A percentile compares a stretch with the other conserved stretches of the same genome.
These are phyloP conservation scores for Pezicula rhizophila DNA, from an alignment of 2,329 filamentous ascomycete species.

Conservation along the genomic window DNA sequence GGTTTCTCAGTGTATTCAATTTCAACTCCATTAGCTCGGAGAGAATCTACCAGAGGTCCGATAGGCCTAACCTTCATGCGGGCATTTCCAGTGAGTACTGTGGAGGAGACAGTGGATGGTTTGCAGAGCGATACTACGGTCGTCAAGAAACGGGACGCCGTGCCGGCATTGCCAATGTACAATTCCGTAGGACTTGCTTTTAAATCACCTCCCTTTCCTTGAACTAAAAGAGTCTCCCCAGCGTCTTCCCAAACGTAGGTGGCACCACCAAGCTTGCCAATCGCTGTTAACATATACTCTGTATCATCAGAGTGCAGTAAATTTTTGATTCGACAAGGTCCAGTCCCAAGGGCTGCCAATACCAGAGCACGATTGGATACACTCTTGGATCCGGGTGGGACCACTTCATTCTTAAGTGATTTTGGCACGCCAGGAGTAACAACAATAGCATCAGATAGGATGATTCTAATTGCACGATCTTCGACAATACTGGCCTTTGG, in stretches of 20 bases:
- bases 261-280: slow-evolving; percentile 76
- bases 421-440: slow-evolving; percentile 67
- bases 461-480: slow-evolving; percentile 74
- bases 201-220: slow-evolving; percentile 83
- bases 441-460: slow-evolving; percentile 72
- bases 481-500: slow-evolving; percentile 83
- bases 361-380: slow-evolving; percentile 93
- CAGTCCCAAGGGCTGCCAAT: slow-evolving; percentile 83
- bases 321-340: slow-evolving; percentile 83
- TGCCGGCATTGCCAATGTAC: slow-evolving; percentile 94
- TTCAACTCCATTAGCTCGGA: slow-evolving; percentile 78
- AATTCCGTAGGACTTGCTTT: slow-evolving; percentile 69
- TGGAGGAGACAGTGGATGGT: slow-evolving; percentile 58
- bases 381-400: slow-evolving; percentile 92
- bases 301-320: slow-evolving; percentile 94
- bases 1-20: slow-evolving; percentile 82
- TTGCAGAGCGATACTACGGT: slow-evolving; percentile 82
- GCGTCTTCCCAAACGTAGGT: slow-evolving; percentile 91
- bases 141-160: slow-evolving; percentile 89
- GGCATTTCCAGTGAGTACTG: slow-evolving; percentile 84
- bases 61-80: slow-evolving; percentile 96
- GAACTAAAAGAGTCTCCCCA: slow-evolving; percentile 83
- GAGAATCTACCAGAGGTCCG: slow-evolving; percentile 83
- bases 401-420: slow-evolving; percentile 65
- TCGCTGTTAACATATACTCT: slow-evolving; percentile 93